Conservation (phyloP, 176 grass and related monocot genomes). For the Puccinellia tenuiflora region DNA sequence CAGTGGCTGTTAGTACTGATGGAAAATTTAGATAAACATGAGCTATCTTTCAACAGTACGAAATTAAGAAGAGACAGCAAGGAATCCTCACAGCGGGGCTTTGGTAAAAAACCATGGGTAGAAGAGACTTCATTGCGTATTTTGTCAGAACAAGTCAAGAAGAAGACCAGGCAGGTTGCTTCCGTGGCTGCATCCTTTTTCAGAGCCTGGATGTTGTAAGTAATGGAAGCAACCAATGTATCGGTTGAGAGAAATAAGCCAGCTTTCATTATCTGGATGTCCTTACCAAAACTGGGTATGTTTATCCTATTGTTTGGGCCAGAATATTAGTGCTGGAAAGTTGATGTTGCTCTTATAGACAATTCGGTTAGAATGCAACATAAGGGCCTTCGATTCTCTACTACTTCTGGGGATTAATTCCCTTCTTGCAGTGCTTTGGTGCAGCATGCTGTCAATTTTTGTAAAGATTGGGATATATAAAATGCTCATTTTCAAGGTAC, state of each 20-base stretch:
- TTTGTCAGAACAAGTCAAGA: slow-evolving; percentile 22
- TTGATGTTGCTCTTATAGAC: slow-evolving; percentile 62
- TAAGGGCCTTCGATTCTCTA: slow-evolving; percentile 89
- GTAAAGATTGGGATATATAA: slow-evolving; percentile 81
- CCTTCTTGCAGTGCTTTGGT: slow-evolving; percentile 81
- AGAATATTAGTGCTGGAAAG: slow-evolving; percentile 72
- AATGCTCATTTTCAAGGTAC: slow-evolving; percentile 63
- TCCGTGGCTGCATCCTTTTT: slow-evolving; percentile 56
- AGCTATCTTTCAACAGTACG: slow-evolving; percentile 18
- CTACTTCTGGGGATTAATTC: slow-evolving; percentile 76
- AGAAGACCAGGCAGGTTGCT: slow-evolving; percentile 38
- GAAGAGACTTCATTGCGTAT: slow-evolving; percentile 11
- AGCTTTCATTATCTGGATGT: slow-evolving; percentile 44
- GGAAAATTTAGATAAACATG: slow-evolving; percentile 23
- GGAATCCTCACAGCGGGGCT: slow-evolving; percentile 15
- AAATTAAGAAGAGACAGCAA: slow-evolving; percentile 37
- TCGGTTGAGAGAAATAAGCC: slow-evolving; percentile 56
- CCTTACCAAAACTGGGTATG: slow-evolving; percentile 41
- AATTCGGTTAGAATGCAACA: slow-evolving; percentile 81
- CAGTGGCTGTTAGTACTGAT: slow-evolving; percentile 22
- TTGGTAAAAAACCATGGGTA: slow-evolving; percentile 1
- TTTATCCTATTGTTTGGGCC: slow-evolving; percentile 53
- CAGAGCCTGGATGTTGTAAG: slow-evolving; percentile 54
- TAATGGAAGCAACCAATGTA: slow-evolving; percentile 45
- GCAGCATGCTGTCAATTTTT: slow-evolving; percentile 64